Evolutionary conservation across 768 basidiomycete species (phyloP).

Genomic region (Mycena floridula): DNA sequence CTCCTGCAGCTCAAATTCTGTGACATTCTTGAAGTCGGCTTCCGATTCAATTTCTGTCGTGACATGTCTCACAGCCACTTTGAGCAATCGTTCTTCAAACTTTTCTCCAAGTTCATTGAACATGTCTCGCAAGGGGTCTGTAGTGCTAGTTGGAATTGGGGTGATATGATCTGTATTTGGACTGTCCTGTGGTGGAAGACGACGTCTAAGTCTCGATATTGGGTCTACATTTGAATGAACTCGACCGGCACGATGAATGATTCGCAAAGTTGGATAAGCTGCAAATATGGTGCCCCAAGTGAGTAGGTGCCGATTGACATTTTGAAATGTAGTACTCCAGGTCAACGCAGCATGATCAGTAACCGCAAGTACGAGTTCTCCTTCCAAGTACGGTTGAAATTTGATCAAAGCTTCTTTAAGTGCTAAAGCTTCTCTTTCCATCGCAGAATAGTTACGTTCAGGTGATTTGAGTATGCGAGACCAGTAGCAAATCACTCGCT

Average conservation of each 20-base stretch:
- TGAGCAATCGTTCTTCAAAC: slow-evolving; percentile 17
- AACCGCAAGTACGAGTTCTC: too few relatives aligned
- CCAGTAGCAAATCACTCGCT: slow-evolving; percentile 25
- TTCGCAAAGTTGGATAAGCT: slow-evolving; percentile 26
- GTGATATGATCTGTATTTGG: slow-evolving; percentile 1
- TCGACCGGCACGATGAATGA: too few relatives aligned
- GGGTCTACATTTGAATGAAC: too few relatives aligned
- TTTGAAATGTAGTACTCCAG: not conserved
- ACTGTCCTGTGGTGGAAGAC: slow-evolving; percentile 11
- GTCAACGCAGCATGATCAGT: slow-evolving; percentile 19
- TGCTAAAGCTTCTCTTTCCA: slow-evolving; percentile 30
- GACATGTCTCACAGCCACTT: not conserved
- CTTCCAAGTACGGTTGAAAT: too few relatives aligned
- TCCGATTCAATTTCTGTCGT: not conserved
- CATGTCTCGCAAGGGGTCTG: slow-evolving; percentile 17
- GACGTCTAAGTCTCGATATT: slow-evolving; percentile 22
- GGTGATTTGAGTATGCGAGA: slow-evolving; percentile 19
- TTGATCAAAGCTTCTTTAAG: too few relatives aligned
- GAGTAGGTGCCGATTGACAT: not conserved
- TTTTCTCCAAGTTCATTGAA: slow-evolving; percentile 16
- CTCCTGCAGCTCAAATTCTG: not conserved
- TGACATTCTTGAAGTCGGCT: not conserved
- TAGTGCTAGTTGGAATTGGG: not conserved
- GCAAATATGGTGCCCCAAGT: too few relatives aligned
- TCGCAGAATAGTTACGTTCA: too few relatives aligned